These are phyloP conservation scores for Quercus suber DNA, from an alignment of 306 rosid species.

Conservation along the genomic window DNA sequence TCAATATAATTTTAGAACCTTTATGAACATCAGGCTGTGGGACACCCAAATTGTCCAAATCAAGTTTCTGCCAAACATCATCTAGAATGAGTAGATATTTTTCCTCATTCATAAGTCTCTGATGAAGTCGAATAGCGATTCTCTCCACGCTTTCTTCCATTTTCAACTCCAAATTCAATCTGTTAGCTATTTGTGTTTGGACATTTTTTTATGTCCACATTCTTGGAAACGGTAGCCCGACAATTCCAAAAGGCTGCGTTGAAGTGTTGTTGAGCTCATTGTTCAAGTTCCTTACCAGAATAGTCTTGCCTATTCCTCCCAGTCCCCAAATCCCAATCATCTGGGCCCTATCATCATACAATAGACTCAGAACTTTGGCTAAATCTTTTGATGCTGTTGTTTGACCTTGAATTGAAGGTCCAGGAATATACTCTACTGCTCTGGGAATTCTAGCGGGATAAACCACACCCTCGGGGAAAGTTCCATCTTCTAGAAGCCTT, in stretches of 20 bases:
- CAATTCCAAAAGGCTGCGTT: not conserved
- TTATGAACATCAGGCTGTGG: conserved; percentile 13
- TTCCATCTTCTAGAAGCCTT: not conserved
- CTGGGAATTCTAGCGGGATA: accelerated
- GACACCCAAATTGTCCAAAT: conserved; percentile 12
- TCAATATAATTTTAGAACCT: conserved; percentile 18
- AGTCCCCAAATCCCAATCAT: too few relatives aligned
- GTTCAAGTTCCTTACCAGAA: too few relatives aligned
- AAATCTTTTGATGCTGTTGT: too few relatives aligned
- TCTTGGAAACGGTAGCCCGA: conserved; percentile 15
- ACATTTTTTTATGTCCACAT: not conserved
- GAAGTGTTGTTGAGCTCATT: too few relatives aligned
- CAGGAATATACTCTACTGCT: not conserved
- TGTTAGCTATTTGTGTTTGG: conserved; percentile 14
- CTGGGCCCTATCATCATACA: too few relatives aligned
- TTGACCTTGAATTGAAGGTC: not conserved
- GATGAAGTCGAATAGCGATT: conserved; percentile 9
- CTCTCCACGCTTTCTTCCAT: conserved; percentile 11
- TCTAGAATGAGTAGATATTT: conserved; percentile 18
- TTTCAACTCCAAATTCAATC: conserved; percentile 19
- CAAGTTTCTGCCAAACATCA: conserved; percentile 22
- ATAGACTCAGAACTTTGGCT: too few relatives aligned
- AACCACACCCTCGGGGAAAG: not conserved
- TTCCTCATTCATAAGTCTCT: not conserved
- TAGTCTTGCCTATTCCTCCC: too few relatives aligned